phyloP scores from a whole-genome alignment of 305 asterid species.

The Fraxinus sp. region DNA sequence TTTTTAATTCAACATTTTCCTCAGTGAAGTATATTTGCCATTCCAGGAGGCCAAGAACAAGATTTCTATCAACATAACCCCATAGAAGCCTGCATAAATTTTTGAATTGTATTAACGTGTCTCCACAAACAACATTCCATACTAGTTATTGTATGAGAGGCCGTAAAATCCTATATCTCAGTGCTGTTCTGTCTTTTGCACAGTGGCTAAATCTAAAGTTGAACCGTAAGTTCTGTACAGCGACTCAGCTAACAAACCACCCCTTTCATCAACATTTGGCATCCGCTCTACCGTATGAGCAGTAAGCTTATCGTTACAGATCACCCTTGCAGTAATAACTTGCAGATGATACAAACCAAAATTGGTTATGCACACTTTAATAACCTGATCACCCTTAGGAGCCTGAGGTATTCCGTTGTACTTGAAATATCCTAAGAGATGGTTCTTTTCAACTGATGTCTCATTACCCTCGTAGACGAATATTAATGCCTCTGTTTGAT shows the following conservation, averaged over 20 bases:
- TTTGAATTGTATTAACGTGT: no score
- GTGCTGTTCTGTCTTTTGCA: conserved; percentile 43
- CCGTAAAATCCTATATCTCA: conserved; percentile 23
- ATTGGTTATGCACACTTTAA: conserved; percentile 66
- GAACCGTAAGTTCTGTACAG: conserved; percentile 57
- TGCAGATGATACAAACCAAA: conserved; percentile 63
- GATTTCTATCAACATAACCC: no score
- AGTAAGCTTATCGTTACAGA: conserved; percentile 44
- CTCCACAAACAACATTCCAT: no score
- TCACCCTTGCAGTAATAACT: conserved; percentile 53
- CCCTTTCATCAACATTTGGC: conserved; percentile 89
- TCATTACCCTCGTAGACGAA: conserved; percentile 70
- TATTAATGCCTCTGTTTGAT: conserved; percentile 69
- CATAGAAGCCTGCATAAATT: no score
- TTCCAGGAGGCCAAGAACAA: no score
- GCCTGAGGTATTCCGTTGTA: conserved; percentile 67
- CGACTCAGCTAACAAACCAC: conserved; percentile 82
- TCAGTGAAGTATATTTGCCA: no score
- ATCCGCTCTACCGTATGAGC: conserved; percentile 77
- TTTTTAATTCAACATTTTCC: no score
- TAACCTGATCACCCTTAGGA: conserved; percentile 71
- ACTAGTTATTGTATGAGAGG: conserved; percentile 17
- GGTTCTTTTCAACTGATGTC: conserved; percentile 47
- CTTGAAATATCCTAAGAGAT: conserved; percentile 78
- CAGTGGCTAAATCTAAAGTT: conserved; percentile 56